Conservation (phyloP, 805 yeast species). For the Yarrowia divulgata region DNA sequence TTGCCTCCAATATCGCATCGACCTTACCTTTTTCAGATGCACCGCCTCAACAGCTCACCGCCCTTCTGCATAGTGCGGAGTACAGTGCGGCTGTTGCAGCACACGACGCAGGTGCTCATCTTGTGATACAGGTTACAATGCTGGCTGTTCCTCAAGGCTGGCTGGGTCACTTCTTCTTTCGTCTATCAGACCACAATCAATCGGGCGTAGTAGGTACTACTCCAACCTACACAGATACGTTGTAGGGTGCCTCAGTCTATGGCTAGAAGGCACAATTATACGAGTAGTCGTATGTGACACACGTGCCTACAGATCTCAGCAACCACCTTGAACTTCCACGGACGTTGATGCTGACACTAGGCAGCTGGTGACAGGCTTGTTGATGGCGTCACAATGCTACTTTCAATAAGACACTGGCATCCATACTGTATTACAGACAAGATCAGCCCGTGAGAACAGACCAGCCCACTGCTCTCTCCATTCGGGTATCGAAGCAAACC, state of each 20-base stretch:
- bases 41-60: constrained; percentile 5
- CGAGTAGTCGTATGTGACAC: background rate
- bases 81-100: constrained; percentile 1
- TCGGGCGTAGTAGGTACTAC: background rate
- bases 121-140: background rate
- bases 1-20: background rate
- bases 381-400: too few species aligned
- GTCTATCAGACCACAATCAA: constrained; percentile 1
- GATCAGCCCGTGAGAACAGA: too few species aligned
- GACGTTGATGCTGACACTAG: background rate
- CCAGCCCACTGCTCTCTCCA: background rate
- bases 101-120: constrained; percentile 26
- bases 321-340: background rate
- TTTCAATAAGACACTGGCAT: too few species aligned
- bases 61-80: background rate
- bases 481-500: background rate
- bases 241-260: background rate
- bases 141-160: background rate
- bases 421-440: too few species aligned
- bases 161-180: background rate
- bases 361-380: too few species aligned
- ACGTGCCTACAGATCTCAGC: background rate
- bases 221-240: background rate
- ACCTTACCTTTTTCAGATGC: background rate
- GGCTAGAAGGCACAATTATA: background rate